Evolutionary conservation across 2,329 filamentous ascomycete species (phyloP), one percentile per base, ranked within the genome.

Genomic region (Cladosporium colombiae): DNA sequence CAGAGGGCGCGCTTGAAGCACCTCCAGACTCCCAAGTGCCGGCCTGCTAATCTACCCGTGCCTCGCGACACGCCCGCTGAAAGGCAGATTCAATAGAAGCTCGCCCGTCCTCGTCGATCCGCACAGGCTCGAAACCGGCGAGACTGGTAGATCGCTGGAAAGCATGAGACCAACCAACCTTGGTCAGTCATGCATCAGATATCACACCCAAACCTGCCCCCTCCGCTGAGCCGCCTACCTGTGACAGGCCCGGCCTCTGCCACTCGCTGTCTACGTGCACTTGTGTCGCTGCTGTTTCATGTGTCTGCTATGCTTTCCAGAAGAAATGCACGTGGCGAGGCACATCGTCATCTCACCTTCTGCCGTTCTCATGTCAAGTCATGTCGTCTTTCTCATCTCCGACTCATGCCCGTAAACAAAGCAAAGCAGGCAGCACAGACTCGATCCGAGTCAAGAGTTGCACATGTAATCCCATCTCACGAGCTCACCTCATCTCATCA

Each of bases 121-220:
- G 40, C 40, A 21, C 40, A 46, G 8, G n/a, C 40, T 46, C 37
- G 14, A 46, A 1, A 46, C 14, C 16, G 5, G 5, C 35, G 44
- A 50, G 21, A 13, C 49, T 27, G 16, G 23, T 2, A 44, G 37
- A 44, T 44, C 37, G 16, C 16, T 40, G 35, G 35, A 40, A 31
- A 8, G 29, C 29, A 31, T 31, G 29, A 31, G 29, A 31, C 29
- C 29, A 31, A 31, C 29, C 7, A 31, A 53, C 57, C 37, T 49
- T 46, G 31, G 57, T 60, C 37, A 60, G 27, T 50, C 25, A 60
- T 60, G 57, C 57, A 49, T 60, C 37, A 46, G 21, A 21, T 23
- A 55, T 55, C 52, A 31, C 31, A 31, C 52, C 31, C n/a, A 21
- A 33, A 55, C 33, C 7, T 21, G 3, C 27, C 37, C 27, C 23